Percentiles rank a stretch among this genome's conserved stretches.
These are phyloP conservation scores for Akebia trifoliata DNA, from an alignment of 164 flowering plant genomes.

Conservation along the genomic window DNA sequence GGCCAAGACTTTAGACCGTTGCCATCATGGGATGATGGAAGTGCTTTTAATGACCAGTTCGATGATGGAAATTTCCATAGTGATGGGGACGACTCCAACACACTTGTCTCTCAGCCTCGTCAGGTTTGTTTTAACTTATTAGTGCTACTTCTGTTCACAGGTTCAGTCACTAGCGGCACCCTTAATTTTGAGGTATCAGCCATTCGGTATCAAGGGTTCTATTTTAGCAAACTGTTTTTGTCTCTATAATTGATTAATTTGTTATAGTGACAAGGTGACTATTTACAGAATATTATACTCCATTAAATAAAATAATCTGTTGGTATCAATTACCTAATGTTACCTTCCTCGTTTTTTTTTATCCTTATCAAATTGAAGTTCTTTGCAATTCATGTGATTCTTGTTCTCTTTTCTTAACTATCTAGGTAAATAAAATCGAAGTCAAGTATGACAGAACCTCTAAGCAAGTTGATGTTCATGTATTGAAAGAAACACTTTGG, in stretches of 20 bases:
- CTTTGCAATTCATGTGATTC: slow-evolving; percentile 3
- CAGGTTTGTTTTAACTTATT: slow-evolving; percentile 42
- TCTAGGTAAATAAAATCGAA: slow-evolving; percentile 79
- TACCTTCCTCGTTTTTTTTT: too few species aligned
- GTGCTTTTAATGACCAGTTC: slow-evolving; percentile 32
- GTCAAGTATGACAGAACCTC: slow-evolving; percentile 85
- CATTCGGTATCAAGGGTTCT: background rate
- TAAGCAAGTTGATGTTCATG: slow-evolving; percentile 95
- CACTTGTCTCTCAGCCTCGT: slow-evolving; percentile 81
- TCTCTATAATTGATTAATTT: too few species aligned
- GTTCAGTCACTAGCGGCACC: background rate
- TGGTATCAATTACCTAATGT: too few species aligned
- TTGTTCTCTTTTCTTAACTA: slow-evolving; percentile 8
- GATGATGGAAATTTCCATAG: slow-evolving; percentile 56
- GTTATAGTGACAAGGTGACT: too few species aligned
- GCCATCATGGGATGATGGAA: slow-evolving; percentile 61
- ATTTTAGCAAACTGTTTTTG: background rate
- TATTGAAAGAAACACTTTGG: slow-evolving; percentile 84
- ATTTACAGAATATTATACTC: too few species aligned
- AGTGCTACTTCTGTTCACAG: background rate
- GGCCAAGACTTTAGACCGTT: slow-evolving; percentile 39
- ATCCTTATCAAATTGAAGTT: background rate
- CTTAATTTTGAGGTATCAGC: background rate
- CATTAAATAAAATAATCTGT: too few species aligned
- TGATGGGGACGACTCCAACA: slow-evolving; percentile 55